Conservation (phyloP, 441 rosid genomes). For the Pelargonium citronellum region DNA sequence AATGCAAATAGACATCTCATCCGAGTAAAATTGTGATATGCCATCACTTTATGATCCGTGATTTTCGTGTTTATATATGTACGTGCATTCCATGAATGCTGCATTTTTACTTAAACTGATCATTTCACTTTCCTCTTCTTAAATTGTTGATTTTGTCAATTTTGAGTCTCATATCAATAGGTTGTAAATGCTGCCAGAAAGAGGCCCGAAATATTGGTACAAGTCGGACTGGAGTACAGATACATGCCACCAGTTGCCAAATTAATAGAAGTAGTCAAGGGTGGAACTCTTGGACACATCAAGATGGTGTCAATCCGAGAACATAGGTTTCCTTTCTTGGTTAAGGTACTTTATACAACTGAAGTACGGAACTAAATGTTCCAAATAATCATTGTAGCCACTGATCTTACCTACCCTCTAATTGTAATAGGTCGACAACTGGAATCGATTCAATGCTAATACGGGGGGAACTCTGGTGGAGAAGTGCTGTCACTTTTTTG, state of each 20-base stretch:
- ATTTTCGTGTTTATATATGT: background rate
- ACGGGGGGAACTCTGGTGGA: slow-evolving; percentile 91
- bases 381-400: slow-evolving; percentile 4
- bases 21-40: background rate
- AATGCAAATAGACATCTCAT: background rate
- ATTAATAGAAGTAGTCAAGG: slow-evolving; percentile 64
- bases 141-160: slow-evolving; percentile 2
- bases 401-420: slow-evolving; percentile 22
- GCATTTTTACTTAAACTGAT: background rate
- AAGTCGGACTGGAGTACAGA: slow-evolving; percentile 86
- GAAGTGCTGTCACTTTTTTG: slow-evolving; percentile 98
- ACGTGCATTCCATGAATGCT: background rate
- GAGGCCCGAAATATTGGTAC: slow-evolving; percentile 77
- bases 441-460: slow-evolving; percentile 90
- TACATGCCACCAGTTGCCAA: slow-evolving; percentile 96
- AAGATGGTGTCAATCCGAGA: slow-evolving; percentile 95
- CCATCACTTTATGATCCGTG: slow-evolving; percentile 4
- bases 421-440: slow-evolving; percentile 59
- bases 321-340: slow-evolving; percentile 87
- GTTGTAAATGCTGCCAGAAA: slow-evolving; percentile 65
- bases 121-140: slow-evolving; percentile 6
- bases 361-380: slow-evolving; percentile 8
- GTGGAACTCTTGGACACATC: slow-evolving; percentile 57
- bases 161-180: slow-evolving; percentile 31
- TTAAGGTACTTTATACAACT: slow-evolving; percentile 51